A percentile compares a stretch with the other conserved stretches of the same genome.
These are phyloP conservation scores for Serpula lacrymans DNA, from an alignment of 768 basidiomycete genomes.

Conservation along the genomic window DNA sequence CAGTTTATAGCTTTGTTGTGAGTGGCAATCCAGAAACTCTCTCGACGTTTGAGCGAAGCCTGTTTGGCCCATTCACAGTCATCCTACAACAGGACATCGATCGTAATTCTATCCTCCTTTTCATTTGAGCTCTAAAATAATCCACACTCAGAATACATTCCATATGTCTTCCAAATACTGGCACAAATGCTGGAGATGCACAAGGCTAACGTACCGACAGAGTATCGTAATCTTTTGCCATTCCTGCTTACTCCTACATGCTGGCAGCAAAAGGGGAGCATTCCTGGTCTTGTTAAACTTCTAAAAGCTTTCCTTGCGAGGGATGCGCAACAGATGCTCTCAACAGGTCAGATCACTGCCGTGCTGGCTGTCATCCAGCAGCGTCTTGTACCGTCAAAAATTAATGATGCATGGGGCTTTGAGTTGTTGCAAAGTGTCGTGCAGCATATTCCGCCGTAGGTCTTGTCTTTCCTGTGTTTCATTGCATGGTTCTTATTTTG, in stretches of 20 bases:
- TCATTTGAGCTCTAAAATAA: background rate
- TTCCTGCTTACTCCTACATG: slow-evolving; percentile 80
- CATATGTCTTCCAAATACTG: slow-evolving; percentile 95
- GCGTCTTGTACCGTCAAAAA: slow-evolving; percentile 79
- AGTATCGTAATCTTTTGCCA: slow-evolving; percentile 77
- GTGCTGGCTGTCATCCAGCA: slow-evolving; percentile 90
- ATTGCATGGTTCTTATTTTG: slow-evolving; percentile 1
- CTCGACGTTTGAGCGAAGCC: slow-evolving; percentile 68
- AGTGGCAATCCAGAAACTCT: slow-evolving; percentile 65
- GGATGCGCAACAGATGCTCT: slow-evolving; percentile 66
- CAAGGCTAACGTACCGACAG: slow-evolving; percentile 55
- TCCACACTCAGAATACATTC: slow-evolving; percentile 76
- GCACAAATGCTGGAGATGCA: slow-evolving; percentile 94
- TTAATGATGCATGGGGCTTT: slow-evolving; percentile 89
- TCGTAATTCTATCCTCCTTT: slow-evolving; percentile 42
- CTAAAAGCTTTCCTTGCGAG: slow-evolving; percentile 79
- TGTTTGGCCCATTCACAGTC: slow-evolving; percentile 84
- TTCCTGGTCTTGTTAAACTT: slow-evolving; percentile 89
- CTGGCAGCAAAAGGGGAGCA: slow-evolving; percentile 93
- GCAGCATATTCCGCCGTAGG: slow-evolving; percentile 72
- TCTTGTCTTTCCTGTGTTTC: slow-evolving; percentile 11
- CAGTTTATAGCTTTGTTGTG: slow-evolving; percentile 66
- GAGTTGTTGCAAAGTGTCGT: slow-evolving; percentile 82
- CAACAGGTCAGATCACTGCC: slow-evolving; percentile 65
- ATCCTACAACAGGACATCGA: slow-evolving; percentile 93